Base-by-base conservation (phyloP, 2,329 filamentous ascomycete species). In the Ceratocystis papillata region DNA sequence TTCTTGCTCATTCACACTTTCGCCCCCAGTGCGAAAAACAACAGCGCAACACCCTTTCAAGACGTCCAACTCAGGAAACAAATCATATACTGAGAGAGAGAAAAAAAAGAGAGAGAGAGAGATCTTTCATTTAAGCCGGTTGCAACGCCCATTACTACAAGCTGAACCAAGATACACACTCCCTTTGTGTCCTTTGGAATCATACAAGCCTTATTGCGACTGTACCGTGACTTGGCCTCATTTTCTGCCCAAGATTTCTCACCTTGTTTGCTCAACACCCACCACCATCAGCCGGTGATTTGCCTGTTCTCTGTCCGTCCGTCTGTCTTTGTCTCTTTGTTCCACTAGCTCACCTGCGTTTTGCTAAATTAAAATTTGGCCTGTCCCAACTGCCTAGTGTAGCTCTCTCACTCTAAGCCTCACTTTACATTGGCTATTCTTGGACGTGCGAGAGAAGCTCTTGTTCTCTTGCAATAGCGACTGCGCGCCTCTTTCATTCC, bases 391-490 rank as follows among this genome's bases (percentile, higher is more conserved):
- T 12, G 53, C 15, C 25, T 33, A 33, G 53, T 57, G 53, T 57
- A 57, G 53, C 15, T 57, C 12, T n/a, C 12, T 25, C 28, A 33
- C 22, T 25, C 20, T 28, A 57, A 57, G 4, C n/a, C 15, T 57
- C 28, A 33, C n/a, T 30, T 33, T 25, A 57, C 53, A 17, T 25
- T 28, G 53, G 28, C 12, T 28, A 17, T 28, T 57, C 53, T 57
- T 57, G 53, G 28, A 57, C 53, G 53, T 57, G 53, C 22, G 30
- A n/a, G 53, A 33, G 53, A 57, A 28, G 30, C 63, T 45, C 48
- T 64, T 64, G 28, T 20, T 55, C 61, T 68, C 68, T 71, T 71
- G 64, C 65, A 59, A 62, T 63, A 64, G 67, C 67, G 44, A 46
- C 46, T 63, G 41, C 62, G 53, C 65, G 55, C 61, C 46, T 67